Evolutionary conservation across 805 yeast genomes (phyloP), one percentile per base, ranked within the genome.

Genomic region (Kazachstania taianensis): DNA sequence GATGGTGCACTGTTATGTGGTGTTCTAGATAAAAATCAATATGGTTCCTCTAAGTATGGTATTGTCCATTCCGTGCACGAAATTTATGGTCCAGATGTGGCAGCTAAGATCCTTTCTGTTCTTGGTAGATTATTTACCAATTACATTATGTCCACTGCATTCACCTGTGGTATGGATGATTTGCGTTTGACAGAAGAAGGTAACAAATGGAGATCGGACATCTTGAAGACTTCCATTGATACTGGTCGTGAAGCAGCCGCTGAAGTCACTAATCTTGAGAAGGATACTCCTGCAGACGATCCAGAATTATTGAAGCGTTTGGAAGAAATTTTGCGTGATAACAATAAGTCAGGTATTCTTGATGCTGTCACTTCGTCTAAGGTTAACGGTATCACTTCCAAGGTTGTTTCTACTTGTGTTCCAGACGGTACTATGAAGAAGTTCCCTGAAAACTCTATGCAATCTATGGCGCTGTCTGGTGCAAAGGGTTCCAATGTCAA

Each of bases 131-230:
- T 92, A 37, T 89, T 94, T 65, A 94, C 99, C 16, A 85, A 83
- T 60, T 92, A 85, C 61, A 86, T 81, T 53, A 87, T 81, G 73
- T 72, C 76, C 66, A 81, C 84, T 39, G 97, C 96, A 1, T 83
- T 92, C 57, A 92, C 98, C 6, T 92, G 99, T 78, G 98, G 99
- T 72, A 94, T 92, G 98, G 99, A 92, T 59, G 99, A 92, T 66
- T 70, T 92, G 60, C 75, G 94, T 57, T 71, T 94, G 48, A 92
- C 97, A 16, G 73, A 61, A 3, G 94, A 84, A 49, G 99, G 99
- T 56, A 87, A 94, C 59, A 53, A 69, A 41, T 78, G 94, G 89
- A 78, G 99, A 69, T 64, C 65, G 10, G 94, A 85, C 41, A 82
- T 92, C 42, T 70, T 94, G 58, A 65, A 73, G 46, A 77, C 77